phyloP scores from a whole-genome alignment of 2,329 filamentous ascomycete species.

The Pestalotiopsis sp. region DNA sequence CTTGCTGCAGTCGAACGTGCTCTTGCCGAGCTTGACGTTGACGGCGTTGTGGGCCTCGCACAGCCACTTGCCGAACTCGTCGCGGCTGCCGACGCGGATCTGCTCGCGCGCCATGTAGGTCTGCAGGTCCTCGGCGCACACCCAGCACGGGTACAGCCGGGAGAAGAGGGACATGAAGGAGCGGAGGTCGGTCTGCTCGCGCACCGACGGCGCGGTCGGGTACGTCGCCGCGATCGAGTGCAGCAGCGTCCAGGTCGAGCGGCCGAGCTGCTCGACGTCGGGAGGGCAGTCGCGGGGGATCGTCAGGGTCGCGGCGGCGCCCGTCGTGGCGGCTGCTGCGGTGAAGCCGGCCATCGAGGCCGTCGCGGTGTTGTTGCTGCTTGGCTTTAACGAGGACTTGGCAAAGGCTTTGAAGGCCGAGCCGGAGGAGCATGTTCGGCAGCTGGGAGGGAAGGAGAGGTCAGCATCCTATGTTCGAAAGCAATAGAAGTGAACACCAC shows the following conservation, averaged over 20 bases:
- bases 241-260: conserved; percentile 89
- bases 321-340: conserved; percentile 17
- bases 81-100: conserved; percentile 59
- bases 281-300: conserved; percentile 75
- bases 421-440: conserved; percentile 71
- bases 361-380: not conserved
- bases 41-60: conserved; percentile 88
- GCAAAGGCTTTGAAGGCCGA: conserved; percentile 63
- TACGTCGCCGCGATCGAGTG: conserved; percentile 91
- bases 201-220: conserved; percentile 66
- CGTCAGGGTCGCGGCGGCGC: conserved; percentile 36
- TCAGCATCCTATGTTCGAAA: not conserved
- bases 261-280: conserved; percentile 85
- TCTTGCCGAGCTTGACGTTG: conserved; percentile 88
- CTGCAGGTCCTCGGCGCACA: conserved; percentile 91
- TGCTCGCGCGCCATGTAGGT: conserved; percentile 75
- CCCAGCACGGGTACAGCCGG: conserved; percentile 92
- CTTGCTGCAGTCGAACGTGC: conserved; percentile 81
- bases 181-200: conserved; percentile 75
- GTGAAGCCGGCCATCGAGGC: not conserved
- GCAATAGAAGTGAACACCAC: conserved; percentile 31
- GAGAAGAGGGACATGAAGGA: conserved; percentile 82
- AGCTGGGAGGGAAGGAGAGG: conserved; percentile 46
- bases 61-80: conserved; percentile 80
- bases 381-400: conserved; percentile 28